Percentiles rank a stretch among this genome's conserved stretches.
phyloP scores from a whole-genome alignment of 768 basidiomycete species.

The Nevesoporus exiguus region DNA sequence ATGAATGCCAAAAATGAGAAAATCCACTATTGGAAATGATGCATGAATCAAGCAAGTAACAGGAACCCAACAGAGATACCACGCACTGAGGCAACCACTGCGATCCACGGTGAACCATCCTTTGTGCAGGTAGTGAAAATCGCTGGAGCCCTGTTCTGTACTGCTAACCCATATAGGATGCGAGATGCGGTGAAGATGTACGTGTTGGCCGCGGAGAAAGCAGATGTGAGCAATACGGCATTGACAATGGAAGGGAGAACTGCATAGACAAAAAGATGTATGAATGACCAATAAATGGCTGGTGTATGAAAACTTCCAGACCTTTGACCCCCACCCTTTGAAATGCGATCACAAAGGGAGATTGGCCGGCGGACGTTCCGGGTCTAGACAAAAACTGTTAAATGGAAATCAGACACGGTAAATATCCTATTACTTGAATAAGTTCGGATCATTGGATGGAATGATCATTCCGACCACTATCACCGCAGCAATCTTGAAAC shows the following conservation, averaged over 20 bases:
- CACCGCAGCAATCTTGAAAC: slow-evolving; percentile 17
- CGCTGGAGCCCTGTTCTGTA: slow-evolving; percentile 48
- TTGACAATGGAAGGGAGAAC: slow-evolving; percentile 70
- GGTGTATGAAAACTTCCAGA: slow-evolving; percentile 12
- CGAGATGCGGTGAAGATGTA: slow-evolving; percentile 39
- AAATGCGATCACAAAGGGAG: slow-evolving; percentile 86
- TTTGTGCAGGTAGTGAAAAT: slow-evolving; percentile 46
- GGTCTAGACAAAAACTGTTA: slow-evolving; percentile 5
- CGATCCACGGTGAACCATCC: slow-evolving; percentile 47
- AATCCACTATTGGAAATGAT: slow-evolving; percentile 23
- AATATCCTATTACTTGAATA: slow-evolving; percentile 39
- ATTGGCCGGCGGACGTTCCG: slow-evolving; percentile 52
- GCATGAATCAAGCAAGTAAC: slow-evolving; percentile 14
- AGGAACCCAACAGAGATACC: background rate
- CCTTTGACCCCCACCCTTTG: slow-evolving; percentile 66
- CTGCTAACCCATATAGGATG: slow-evolving; percentile 43
- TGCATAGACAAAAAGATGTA: slow-evolving; percentile 6
- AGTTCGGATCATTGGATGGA: slow-evolving; percentile 54
- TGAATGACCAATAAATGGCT: slow-evolving; percentile 11
- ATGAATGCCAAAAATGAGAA: slow-evolving; percentile 60
- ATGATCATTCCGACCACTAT: slow-evolving; percentile 77
- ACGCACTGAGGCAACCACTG: slow-evolving; percentile 30
- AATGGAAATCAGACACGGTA: background rate
- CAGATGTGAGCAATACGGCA: slow-evolving; percentile 64
- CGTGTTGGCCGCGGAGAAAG: slow-evolving; percentile 68